phyloP scores from a whole-genome alignment of 1,284 basidiomycete species.

The Boletellus sp. region DNA sequence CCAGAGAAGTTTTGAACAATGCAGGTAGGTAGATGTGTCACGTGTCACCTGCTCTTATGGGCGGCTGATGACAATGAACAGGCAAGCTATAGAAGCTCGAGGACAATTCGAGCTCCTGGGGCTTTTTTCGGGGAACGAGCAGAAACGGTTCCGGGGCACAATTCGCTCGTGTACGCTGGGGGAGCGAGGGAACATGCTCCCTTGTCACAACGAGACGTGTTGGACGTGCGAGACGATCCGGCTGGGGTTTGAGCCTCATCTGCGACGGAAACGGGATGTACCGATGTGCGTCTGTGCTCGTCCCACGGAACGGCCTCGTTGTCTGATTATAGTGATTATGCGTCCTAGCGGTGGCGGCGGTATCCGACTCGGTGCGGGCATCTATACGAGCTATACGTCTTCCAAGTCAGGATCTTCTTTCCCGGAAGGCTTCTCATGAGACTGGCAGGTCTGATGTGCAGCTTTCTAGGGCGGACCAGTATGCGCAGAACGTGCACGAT shows the following conservation, averaged over 20 bases:
- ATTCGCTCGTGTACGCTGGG: conserved; percentile 22
- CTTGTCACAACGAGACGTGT: conserved; percentile 13
- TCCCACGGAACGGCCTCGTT: too few species aligned
- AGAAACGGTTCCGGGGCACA: conserved; percentile 24
- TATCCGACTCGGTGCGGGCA: conserved; percentile 25
- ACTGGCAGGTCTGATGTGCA: not conserved
- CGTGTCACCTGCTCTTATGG: too few species aligned
- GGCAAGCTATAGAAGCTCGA: conserved; percentile 15
- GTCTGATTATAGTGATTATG: not conserved
- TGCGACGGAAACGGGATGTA: conserved; percentile 13
- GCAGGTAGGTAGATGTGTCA: conserved; percentile 12
- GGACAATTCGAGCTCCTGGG: conserved; percentile 9
- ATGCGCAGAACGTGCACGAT: conserved; percentile 14
- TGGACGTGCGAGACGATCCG: conserved; percentile 22
- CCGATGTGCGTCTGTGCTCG: conserved; percentile 11
- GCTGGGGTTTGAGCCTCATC: conserved; percentile 21
- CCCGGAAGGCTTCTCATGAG: not conserved
- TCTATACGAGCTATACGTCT: conserved; percentile 23
- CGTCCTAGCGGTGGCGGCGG: conserved; percentile 10
- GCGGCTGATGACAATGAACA: not conserved
- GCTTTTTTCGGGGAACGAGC: conserved; percentile 19
- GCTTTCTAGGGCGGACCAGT: conserved; percentile 18
- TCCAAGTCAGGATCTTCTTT: conserved; percentile 21
- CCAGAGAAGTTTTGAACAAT: conserved; percentile 16
- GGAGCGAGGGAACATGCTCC: conserved; percentile 16